Percentiles rank a stretch among this genome's conserved stretches.
Conservation (phyloP, 192 early-diverging fungal species). For the Radiomyces spectabilis region DNA sequence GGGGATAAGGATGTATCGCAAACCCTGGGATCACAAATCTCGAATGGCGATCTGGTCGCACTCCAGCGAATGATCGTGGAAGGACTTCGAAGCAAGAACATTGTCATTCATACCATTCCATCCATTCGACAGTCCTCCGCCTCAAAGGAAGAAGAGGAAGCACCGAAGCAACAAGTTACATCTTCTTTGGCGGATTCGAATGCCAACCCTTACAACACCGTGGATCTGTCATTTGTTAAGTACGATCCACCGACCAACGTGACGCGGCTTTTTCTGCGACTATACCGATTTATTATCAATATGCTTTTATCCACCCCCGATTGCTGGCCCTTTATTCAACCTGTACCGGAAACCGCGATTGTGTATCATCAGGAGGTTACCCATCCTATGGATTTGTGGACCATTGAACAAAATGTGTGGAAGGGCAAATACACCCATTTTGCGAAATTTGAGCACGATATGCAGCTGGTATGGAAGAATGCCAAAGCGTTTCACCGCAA, state of each 20-base stretch:
- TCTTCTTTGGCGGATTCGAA: too few relatives aligned
- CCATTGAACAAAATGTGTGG: conserved; percentile 47
- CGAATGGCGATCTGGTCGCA: conserved; percentile 17
- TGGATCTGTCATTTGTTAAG: conserved; percentile 7
- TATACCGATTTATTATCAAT: conserved; percentile 26
- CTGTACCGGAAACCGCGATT: conserved; percentile 30
- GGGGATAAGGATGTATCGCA: conserved; percentile 22
- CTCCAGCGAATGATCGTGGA: conserved; percentile 22
- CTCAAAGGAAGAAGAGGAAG: too few relatives aligned
- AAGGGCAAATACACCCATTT: conserved; percentile 30
- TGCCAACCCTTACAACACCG: background rate
- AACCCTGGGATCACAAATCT: conserved; percentile 22
- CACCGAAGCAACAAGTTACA: too few relatives aligned
- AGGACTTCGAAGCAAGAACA: conserved; percentile 11
- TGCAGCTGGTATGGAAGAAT: conserved; percentile 39
- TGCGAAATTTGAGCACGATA: conserved; percentile 39
- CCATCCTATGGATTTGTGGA: conserved; percentile 45
- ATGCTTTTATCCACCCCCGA: conserved; percentile 22
- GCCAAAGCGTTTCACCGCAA: conserved; percentile 30
- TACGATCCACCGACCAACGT: conserved; percentile 13
- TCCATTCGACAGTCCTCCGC: background rate
- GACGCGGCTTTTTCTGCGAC: conserved; percentile 19
- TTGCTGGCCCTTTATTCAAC: conserved; percentile 28
- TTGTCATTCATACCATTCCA: conserved; percentile 16
- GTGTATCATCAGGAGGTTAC: conserved; percentile 41